Evolutionary conservation across 1,284 basidiomycete species (phyloP), one percentile per base, ranked within the genome.

Genomic region (Ceratobasidium theobromae): DNA sequence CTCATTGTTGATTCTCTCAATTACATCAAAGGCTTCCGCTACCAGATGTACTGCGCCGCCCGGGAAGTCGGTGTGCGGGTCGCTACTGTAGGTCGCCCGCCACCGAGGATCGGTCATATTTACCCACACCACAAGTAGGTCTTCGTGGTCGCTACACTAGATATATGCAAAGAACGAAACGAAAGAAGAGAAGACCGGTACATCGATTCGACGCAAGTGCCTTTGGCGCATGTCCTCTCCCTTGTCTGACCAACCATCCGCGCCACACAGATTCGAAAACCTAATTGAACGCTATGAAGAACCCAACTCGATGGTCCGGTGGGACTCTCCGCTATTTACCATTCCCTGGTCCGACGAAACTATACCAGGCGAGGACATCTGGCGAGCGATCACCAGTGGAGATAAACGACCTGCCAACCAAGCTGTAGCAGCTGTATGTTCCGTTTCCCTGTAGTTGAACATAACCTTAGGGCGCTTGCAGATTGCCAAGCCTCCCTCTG

Each of bases 21-120:
- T 74, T 98, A 99, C 76, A 98, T 98, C 82, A 98, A 99, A 75
- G 89, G 93, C 5, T 98, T 95, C 74, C 85, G 96, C 40, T 99
- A 99, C 76, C 96, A 99, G 77, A 88, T 98, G 78, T 98, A 98
- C 77, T 98, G 95, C 74, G 92, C 93, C 0, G 95, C 95, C 2
- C 80, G 95, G 51, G 96, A 98, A 75, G 84, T 88, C 67, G 91
- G 89, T 71, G 80, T 94, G 33, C 81, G 95, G 27, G 87, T 92
- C 5, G 92, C 90, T 74, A 98, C 95, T 55, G 93, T 96, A 75
- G 75, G 91, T 82, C 27, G 35, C 35, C 16, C 38, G 4, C 21
- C 18, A 57, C 35, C 28, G 38, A 9, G 23, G 2, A 43, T 57
- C 53, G 27, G 30, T 21, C 27, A 6, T n/a, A n/a, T 32, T n/a